Base-by-base conservation (phyloP, 179 eudicot species). In the Amaranthus tricolor region DNA sequence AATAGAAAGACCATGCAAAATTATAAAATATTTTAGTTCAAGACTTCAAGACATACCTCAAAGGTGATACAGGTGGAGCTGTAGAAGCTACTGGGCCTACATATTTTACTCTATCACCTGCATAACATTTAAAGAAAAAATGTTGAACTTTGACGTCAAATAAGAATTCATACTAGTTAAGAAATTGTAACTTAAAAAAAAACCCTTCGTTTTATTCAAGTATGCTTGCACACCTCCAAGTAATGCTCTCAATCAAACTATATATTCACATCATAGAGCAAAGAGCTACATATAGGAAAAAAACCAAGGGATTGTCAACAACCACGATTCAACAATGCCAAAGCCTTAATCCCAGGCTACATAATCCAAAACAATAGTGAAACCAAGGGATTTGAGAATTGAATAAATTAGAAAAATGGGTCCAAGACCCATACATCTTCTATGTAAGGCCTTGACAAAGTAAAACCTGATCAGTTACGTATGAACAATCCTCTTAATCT, bases 71-170 rank as follows among this genome's bases (percentile, higher is more conserved):
- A 55, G 87, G 71, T 56, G 89, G 72, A 76, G 78, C 79, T 9
- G 84, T 87, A 64, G 89, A 77, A 51, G 88, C 68, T 16, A 74
- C 77, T 20, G 94, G 75, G 43, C 98, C 92, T 70, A 93, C 77
- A 80, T 76, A 91, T 70, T 85, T 95, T 62, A 95, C 99, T 77
- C 98, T 89, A 70, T 95, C 98, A 80, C 98, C 99, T 95, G 87
- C 63, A 70, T 3, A 53, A 12, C 6, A 19, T 21, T 16, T 14
- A 4, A 71, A 72, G 66, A 65, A 31, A 47, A 21, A 43, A 8
- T 15, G 44, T 10, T 51, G 14, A 80, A 53, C 11, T 60, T 13
- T 31, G 17, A 59, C 48, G 66, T 13, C 9, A 5, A 21, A 17
- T 24, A 20, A 66, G 52, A 52, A 20, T 11, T n/a, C 12, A 44